Base-by-base conservation (phyloP, 225 moss, liverwort and hornwort genomes). In the Neckera pumila region DNA sequence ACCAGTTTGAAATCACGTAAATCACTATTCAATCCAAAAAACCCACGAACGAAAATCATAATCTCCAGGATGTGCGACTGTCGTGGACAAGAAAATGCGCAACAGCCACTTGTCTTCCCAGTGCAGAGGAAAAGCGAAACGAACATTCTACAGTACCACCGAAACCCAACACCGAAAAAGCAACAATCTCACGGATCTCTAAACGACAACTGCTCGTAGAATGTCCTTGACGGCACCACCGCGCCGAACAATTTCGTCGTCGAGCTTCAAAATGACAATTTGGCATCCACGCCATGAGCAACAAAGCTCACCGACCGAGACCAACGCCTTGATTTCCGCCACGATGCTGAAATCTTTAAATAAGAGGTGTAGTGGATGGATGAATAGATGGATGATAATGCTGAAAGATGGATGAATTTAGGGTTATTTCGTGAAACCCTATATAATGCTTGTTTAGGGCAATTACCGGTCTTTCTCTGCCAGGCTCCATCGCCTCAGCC, bases 381-480 rank as follows among this genome's bases (percentile, higher is more conserved):
- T 57, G 58, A 54, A 45, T 62, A 25, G 0, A 5, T 15, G 33
- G 62, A 86, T 86, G 81, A 28, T 42, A 12, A 15, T 17, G 2
- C 13, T 8, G 22, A 38, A 53, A 10, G 2, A 12, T 33, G 57
- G 76, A 91, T 87, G 89, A 81, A 79, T 12, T 6, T 31, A 56
- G 47, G 76, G 71, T 3, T 83, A 34, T 57, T 63, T 75, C 18
- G 19, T 25, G 49, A 76, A 90, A 47, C 85, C 92, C 88, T 90
- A 92, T 56, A 90, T 82, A 79, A 53, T 26, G 23, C 59, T 43
- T 43, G 49, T 11, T 59, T 36, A 28, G 17, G 2, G 7, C 19
- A 0, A 0, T 0, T 1, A 3, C 0, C 0, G 45, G 4, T 23
- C 79, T 79, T 92, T 86, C 66, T 4, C 73, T 6, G 45, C 70